A percentile compares a stretch with the other conserved stretches of the same genome.
These are phyloP conservation scores for Verticillium klebahnii DNA, from an alignment of 2,329 filamentous ascomycete genomes.

Conservation along the genomic window DNA sequence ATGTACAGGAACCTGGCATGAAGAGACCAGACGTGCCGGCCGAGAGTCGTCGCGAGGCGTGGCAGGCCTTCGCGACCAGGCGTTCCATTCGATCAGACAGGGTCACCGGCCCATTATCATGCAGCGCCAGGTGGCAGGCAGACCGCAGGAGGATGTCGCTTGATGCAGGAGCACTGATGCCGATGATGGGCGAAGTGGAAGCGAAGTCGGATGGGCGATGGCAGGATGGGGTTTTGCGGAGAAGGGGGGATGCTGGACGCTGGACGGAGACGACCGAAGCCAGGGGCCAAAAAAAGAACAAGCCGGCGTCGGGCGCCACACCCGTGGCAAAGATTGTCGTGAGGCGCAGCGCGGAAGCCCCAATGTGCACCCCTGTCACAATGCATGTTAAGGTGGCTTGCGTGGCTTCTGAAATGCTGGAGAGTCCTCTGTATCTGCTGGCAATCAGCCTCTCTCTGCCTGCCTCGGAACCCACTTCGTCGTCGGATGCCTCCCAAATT, in stretches of 20 bases:
- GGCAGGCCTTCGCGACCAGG: background rate
- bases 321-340: constrained; percentile 7
- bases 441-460: background rate
- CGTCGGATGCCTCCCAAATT: background rate
- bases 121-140: background rate
- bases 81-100: background rate
- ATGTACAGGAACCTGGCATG: background rate
- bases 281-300: constrained; percentile 13
- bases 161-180: background rate
- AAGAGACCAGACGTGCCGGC: background rate
- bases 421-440: background rate
- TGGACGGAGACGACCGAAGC: constrained; percentile 1
- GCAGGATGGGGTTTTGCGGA: background rate
- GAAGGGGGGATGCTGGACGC: background rate
- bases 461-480: background rate
- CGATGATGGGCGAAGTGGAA: background rate
- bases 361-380: background rate
- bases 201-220: background rate
- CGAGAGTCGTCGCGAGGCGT: background rate
- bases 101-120: background rate
- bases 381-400: background rate
- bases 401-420: background rate
- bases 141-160: background rate
- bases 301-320: constrained; percentile 6
- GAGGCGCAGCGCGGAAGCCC: constrained; percentile 9